These are phyloP conservation scores for Neurospora sp. DNA, from an alignment of 495 filamentous ascomycete genomes.

Conservation along the genomic window DNA sequence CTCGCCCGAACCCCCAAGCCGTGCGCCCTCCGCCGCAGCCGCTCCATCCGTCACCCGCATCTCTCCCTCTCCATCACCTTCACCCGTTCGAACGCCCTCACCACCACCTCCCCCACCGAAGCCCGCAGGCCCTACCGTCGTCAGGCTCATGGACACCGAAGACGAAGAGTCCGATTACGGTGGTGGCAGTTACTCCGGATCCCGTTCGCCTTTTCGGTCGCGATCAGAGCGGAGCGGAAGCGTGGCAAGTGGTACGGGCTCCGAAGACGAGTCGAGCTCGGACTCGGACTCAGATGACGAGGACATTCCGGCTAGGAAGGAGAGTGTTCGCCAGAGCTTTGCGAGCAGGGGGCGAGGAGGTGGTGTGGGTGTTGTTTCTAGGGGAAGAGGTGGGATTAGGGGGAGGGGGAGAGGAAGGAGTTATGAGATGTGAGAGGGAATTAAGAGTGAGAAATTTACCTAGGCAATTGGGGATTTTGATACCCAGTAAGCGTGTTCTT, in stretches of 20 bases:
- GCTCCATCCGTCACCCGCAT: neutral
- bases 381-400: constrained; percentile 2
- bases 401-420: constrained; percentile 7
- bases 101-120: constrained; percentile 1
- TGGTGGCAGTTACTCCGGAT: neutral
- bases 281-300: constrained; percentile 18
- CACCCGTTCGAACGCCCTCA: neutral
- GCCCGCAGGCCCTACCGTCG: constrained; percentile 17
- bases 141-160: constrained; percentile 17
- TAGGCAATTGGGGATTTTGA: neutral
- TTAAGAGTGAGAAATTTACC: neutral
- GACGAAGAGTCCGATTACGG: constrained; percentile 8
- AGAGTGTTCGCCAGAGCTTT: neutral
- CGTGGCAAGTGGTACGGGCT: neutral
- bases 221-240: neutral
- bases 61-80: neutral
- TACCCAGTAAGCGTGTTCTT: neutral
- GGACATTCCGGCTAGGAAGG: constrained; percentile 20
- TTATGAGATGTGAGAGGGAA: neutral
- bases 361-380: neutral
- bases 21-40: neutral
- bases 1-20: neutral
- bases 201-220: neutral
- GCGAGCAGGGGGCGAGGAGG: neutral
- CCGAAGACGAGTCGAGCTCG: constrained; percentile 3